Conservation (phyloP, 208 protist species). For the Acanthamoeba sp. region DNA sequence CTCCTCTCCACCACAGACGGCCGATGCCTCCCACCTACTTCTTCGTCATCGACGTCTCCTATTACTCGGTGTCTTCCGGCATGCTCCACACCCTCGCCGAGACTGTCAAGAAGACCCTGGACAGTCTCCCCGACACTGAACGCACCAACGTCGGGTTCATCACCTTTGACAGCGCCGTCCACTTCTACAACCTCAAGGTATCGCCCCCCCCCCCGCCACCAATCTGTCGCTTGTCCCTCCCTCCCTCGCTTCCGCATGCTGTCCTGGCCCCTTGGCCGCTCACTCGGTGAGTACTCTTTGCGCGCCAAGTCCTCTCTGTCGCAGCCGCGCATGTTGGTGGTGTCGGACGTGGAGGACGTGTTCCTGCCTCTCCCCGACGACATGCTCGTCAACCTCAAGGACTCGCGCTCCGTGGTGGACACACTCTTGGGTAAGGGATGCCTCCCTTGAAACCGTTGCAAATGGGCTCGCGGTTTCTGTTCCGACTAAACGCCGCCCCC, state of each 20-base stretch:
- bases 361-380: slow-evolving; percentile 89
- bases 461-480: no score
- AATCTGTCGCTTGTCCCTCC: neutral
- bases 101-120: slow-evolving; percentile 77
- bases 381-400: slow-evolving; percentile 89
- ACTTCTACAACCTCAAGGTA: slow-evolving; percentile 95
- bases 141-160: slow-evolving; percentile 90
- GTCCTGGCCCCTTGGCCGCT: neutral
- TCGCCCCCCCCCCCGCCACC: neutral
- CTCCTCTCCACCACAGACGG: neutral
- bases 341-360: slow-evolving; percentile 85
- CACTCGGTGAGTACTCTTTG: neutral
- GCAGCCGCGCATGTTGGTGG: slow-evolving; percentile 93
- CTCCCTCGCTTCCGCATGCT: neutral
- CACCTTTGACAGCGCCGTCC: slow-evolving; percentile 93
- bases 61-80: slow-evolving; percentile 92
- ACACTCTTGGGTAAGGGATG: slow-evolving; percentile 70
- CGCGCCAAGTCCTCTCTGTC: slow-evolving; percentile 81
- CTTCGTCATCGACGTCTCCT: slow-evolving; percentile 97
- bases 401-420: slow-evolving; percentile 80
- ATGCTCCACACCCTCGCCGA: slow-evolving; percentile 81
- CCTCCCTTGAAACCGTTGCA: no score
- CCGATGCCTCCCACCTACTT: slow-evolving; percentile 94
- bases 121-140: slow-evolving; percentile 38
- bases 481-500: neutral